A percentile compares a stretch with the other conserved stretches of the same genome.
phyloP scores from a whole-genome alignment of 306 rosid genomes.

The Rosa persica region DNA sequence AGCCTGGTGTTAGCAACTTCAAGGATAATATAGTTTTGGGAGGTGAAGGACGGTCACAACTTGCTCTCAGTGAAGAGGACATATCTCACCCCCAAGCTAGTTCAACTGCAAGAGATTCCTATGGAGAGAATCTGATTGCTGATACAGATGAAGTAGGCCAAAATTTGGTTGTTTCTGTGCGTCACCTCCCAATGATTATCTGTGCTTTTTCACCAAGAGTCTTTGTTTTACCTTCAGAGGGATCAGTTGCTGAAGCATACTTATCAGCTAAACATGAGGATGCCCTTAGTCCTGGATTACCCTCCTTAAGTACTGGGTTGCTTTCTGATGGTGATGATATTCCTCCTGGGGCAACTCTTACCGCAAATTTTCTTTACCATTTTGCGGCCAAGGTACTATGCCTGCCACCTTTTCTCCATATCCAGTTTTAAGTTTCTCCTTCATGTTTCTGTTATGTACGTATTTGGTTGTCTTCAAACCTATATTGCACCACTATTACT shows the following conservation, averaged over 20 bases:
- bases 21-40: slow-evolving; percentile 36
- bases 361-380: slow-evolving; percentile 90
- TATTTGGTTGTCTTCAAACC: not conserved
- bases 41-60: slow-evolving; percentile 54
- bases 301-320: slow-evolving; percentile 75
- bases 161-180: slow-evolving; percentile 73
- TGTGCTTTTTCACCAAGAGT: slow-evolving; percentile 90
- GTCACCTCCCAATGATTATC: slow-evolving; percentile 85
- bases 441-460: not conserved
- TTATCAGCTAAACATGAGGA: slow-evolving; percentile 68
- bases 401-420: slow-evolving; percentile 16
- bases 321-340: slow-evolving; percentile 80
- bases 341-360: slow-evolving; percentile 84
- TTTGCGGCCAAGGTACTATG: slow-evolving; percentile 75
- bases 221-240: slow-evolving; percentile 94
- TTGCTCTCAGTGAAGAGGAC: slow-evolving; percentile 49
- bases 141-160: slow-evolving; percentile 45
- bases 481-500: slow-evolving; percentile 16
- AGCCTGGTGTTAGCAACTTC: slow-evolving; percentile 34
- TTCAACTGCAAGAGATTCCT: slow-evolving; percentile 56
- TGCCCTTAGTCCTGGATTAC: slow-evolving; percentile 82
- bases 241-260: slow-evolving; percentile 73
- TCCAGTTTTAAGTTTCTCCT: slow-evolving; percentile 15
- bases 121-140: slow-evolving; percentile 44
- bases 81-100: slow-evolving; percentile 45